Evolutionary conservation across 208 protist genomes (phyloP), one percentile per base, ranked within the genome.

Genomic region (Porcisia hertigi): DNA sequence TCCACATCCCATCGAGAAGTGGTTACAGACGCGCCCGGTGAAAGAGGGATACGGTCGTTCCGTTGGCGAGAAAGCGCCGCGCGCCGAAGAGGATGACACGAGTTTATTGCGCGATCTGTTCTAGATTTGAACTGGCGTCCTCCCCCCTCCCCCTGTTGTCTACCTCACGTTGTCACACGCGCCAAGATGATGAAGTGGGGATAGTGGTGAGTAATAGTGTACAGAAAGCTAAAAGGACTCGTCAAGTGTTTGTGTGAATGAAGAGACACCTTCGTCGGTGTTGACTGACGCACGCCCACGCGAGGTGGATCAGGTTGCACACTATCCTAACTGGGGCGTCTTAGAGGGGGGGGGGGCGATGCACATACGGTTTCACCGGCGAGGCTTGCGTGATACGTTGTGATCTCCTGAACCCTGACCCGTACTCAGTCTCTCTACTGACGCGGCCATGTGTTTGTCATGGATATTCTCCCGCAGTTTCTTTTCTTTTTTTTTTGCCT

Each of bases 1-100:
- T 14, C 43, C 47, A 23, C 71, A 77, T 52, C 71, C 62, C 41
- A 11, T 78, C 5, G 76, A 83, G 30, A 62, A 55, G 7, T 92
- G 90, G 90, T 71, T 92, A 23, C 64, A 71, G 14, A 85, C 87
- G 23, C 90, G 88, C 2, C 84, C 88, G 11, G 45, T 57, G 62
- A 58, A 65, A 9, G 81, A 77, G 72, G 53, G 45, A 20, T 36
- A 43, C 7, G 54, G 25, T 41, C 81, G 86, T 36, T 47, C 55
- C 2, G 53, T 80, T n/a, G 80, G 85, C 1, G 52, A 80, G 54
- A 93, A 93, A 62, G 75, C 77, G 36, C 45, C 69, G n/a, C 83
- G 89, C n/a, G 47, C 39, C 4, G 71, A 83, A 16, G 67, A 73
- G 60, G 82, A 83, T 43, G 82, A 85, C 5, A 73, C 77, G 20